Base-by-base conservation (phyloP, 768 basidiomycete species). In the Hysterangium stoloniferum region DNA sequence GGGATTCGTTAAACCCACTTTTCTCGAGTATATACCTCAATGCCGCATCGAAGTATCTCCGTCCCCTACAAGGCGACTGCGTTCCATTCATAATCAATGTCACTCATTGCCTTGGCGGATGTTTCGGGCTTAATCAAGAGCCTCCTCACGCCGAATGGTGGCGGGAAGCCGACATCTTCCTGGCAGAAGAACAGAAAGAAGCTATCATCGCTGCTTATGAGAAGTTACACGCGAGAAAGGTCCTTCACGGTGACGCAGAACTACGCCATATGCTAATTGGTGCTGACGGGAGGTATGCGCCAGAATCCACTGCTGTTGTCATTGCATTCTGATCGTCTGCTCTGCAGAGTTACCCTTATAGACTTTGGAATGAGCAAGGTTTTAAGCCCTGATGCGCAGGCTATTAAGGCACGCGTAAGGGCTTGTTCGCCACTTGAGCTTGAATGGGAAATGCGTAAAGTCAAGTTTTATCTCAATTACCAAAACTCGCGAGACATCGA, bases 151-250 rank as follows among this genome's bases (percentile, higher is more conserved):
- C 63, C 13, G 68, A 70, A 6, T 78, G 81, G 61, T 82, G 82
- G 80, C 71, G 79, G 53, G 74, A 81, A 55, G 77, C 82, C 12
- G 71, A 68, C 36, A 82, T 84, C 79, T 44, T 44, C 25, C 78
- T 80, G 3, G 56, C 65, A 17, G 56, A 62, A 6, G 61, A 69
- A 9, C 62, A 81, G 47, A 83, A 83, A 62, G 67, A 73, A 49
- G 67, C 66, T 28, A 73, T 76, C 51, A 61, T 84, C 8, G 67
- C 68, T 3, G 75, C 79, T 8, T 76, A 75, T 54, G 62, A 69
- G 48, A 68, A 71, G 54, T 59, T 79, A 9, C 77, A 79, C 56
- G 63, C 65, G 2, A 65, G 61, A 13, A 75, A 75, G 1, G 69
- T 79, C 40, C 66, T 71, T 28, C 77, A 78, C 40, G 73, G 75